These are phyloP conservation scores for Xylaria venustula DNA, from an alignment of 495 filamentous ascomycete genomes.

Conservation along the genomic window DNA sequence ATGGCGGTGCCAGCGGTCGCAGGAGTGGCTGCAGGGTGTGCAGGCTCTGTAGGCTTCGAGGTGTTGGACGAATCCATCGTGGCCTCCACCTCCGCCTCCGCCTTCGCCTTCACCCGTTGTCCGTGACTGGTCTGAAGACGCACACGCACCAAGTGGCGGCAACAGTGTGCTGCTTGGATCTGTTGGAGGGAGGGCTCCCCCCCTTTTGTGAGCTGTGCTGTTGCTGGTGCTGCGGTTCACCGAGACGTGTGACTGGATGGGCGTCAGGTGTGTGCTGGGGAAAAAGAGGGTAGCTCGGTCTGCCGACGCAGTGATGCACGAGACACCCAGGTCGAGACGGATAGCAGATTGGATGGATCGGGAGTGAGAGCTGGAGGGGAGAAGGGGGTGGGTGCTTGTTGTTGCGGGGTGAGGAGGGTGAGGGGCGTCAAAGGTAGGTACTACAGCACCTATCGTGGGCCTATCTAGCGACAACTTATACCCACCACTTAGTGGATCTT, in stretches of 20 bases:
- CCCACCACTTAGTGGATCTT: too few relatives aligned
- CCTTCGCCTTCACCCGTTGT: too few relatives aligned
- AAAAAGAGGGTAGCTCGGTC: conserved; percentile 14
- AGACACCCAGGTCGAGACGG: conserved; percentile 2
- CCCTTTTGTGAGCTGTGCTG: background rate
- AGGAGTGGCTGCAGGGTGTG: too few relatives aligned
- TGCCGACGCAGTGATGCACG: conserved; percentile 14
- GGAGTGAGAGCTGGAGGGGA: background rate
- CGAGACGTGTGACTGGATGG: conserved; percentile 11
- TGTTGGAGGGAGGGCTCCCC: conserved; percentile 2
- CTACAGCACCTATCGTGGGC: background rate
- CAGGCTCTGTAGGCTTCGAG: conserved; percentile 1
- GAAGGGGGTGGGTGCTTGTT: background rate
- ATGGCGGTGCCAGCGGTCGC: background rate
- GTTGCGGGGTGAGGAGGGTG: background rate
- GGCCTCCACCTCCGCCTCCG: too few relatives aligned
- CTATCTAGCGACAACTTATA: too few relatives aligned
- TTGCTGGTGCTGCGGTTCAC: conserved; percentile 8
- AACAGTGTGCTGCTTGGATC: too few relatives aligned
- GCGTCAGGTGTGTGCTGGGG: conserved; percentile 11
- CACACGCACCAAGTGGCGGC: conserved; percentile 6
- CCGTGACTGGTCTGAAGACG: background rate
- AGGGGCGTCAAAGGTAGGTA: background rate
- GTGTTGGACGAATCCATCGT: conserved; percentile 13
- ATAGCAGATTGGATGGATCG: background rate